Evolutionary conservation across 2,329 filamentous ascomycete genomes (phyloP).

Genomic region (Fusarium siculi): DNA sequence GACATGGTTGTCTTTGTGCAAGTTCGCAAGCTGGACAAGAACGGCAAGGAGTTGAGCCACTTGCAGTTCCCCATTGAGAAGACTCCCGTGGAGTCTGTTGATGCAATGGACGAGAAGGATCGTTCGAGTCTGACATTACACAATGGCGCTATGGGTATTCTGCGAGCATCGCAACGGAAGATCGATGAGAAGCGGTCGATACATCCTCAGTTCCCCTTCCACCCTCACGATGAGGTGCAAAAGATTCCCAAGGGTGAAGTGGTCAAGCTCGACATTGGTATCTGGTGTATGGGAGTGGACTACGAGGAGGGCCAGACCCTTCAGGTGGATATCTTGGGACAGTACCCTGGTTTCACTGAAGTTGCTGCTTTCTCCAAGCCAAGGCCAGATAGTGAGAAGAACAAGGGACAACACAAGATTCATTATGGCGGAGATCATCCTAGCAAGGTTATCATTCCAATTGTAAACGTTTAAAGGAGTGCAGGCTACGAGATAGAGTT

Average conservation of each 20-base stretch:
- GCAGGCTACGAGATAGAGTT: neutral
- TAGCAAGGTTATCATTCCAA: slow-evolving; percentile 34
- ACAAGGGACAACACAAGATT: slow-evolving; percentile 24
- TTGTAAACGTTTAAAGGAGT: slow-evolving; percentile 5
- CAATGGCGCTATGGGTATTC: slow-evolving; percentile 15
- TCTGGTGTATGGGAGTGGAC: slow-evolving; percentile 21
- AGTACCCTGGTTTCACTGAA: slow-evolving; percentile 14
- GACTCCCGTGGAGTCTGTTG: slow-evolving; percentile 1
- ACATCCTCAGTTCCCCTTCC: slow-evolving; percentile 16
- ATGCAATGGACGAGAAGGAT: slow-evolving; percentile 12
- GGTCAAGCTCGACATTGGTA: slow-evolving; percentile 20
- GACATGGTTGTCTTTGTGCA: slow-evolving; percentile 19
- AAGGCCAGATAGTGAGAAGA: slow-evolving; percentile 10
- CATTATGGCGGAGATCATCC: slow-evolving; percentile 31
- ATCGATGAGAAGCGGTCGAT: slow-evolving; percentile 3
- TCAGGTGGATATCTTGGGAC: slow-evolving; percentile 12
- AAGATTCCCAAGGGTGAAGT: slow-evolving; percentile 16
- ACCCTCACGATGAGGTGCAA: slow-evolving; percentile 12
- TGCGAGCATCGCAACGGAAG: slow-evolving; percentile 11
- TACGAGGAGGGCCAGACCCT: slow-evolving; percentile 2
- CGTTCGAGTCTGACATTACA: slow-evolving; percentile 12
- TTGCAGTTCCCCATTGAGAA: slow-evolving; percentile 18
- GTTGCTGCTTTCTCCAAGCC: slow-evolving; percentile 16
- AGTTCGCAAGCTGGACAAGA: slow-evolving; percentile 14
- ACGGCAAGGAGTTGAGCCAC: slow-evolving; percentile 14